Evolutionary conservation across 176 grass and related monocot genomes (phyloP), one percentile per base, ranked within the genome.

Genomic region (Musa schizocarpa): DNA sequence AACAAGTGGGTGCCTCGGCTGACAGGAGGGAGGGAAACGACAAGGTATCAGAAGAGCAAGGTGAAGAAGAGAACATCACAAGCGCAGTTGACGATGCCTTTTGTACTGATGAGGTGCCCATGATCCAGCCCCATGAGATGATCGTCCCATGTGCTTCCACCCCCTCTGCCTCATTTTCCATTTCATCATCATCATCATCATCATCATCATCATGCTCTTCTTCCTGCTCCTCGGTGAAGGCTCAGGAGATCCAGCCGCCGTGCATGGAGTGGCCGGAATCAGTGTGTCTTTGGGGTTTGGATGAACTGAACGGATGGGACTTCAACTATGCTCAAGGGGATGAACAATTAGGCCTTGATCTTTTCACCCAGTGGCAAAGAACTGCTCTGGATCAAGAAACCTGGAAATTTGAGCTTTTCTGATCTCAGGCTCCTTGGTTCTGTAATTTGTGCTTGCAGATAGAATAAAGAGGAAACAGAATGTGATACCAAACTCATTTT

Each of bases 121-220:
- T 65, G 74, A 76, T 76, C 10, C 29, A 64, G 59, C 74, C 74
- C 48, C 74, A 76, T 76, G 74, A 76, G 74, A 64, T 76, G 2
- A 25, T 76, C 7, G 48, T 65, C 43, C 34, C 74, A 17, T 58
- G 72, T n/a, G 9, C 29, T 71, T 34, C 68, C 48, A 49, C 43
- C 9, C 17, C 68, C 48, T 17, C 68, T 2, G 43, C 68, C 48
- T 43, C 34, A 6, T 43, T 6, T 43, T 43, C 34, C 34, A 43
- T 43, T 43, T 43, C 34, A 5, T 29, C 29, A 3, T 29, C 29
- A 0, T 29, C 29, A 3, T 29, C 17, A 1, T 5, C 57, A 21
- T 62, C 58, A 17, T 62, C 16, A 2, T 62, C 58, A n/a, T 65
- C 63, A 0, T 68, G 5, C 48, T 43, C 25, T 48, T 43, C 13